Evolutionary conservation across 257 asterid genomes (phyloP).

Genomic region (Voacanga thouarsii): DNA sequence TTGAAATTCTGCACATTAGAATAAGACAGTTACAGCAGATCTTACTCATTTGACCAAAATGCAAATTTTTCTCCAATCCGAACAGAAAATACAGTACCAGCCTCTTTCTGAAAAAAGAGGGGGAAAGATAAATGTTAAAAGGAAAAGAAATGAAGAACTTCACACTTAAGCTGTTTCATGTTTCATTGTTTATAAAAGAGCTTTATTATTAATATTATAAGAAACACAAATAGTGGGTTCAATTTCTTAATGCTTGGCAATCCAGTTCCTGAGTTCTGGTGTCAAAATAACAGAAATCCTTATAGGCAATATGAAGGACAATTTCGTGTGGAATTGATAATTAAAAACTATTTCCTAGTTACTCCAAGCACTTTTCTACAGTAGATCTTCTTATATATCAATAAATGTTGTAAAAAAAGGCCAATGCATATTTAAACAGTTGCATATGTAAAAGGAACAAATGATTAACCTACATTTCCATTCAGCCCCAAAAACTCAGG

Average conservation of each 20-base stretch:
- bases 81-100: not conserved
- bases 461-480: slow-evolving; percentile 64
- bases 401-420: not conserved
- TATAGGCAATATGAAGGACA: not conserved
- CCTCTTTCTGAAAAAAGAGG: not conserved
- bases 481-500: slow-evolving; percentile 77
- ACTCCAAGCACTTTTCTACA: not conserved
- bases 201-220: not conserved
- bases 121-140: not conserved
- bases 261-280: not conserved
- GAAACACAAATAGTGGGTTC: not conserved
- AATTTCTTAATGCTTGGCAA: too few relatives aligned
- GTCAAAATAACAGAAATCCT: not conserved
- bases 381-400: not conserved
- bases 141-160: not conserved
- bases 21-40: slow-evolving; percentile 14
- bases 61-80: not conserved
- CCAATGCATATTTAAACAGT: not conserved
- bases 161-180: not conserved
- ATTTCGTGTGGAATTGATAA: not conserved
- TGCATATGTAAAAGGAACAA: not conserved
- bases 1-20: slow-evolving; percentile 68
- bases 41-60: not conserved
- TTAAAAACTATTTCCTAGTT: not conserved
- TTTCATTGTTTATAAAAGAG: not conserved